phyloP scores from a whole-genome alignment of 2,329 filamentous ascomycete genomes.

The Aspergillus phoenicis region DNA sequence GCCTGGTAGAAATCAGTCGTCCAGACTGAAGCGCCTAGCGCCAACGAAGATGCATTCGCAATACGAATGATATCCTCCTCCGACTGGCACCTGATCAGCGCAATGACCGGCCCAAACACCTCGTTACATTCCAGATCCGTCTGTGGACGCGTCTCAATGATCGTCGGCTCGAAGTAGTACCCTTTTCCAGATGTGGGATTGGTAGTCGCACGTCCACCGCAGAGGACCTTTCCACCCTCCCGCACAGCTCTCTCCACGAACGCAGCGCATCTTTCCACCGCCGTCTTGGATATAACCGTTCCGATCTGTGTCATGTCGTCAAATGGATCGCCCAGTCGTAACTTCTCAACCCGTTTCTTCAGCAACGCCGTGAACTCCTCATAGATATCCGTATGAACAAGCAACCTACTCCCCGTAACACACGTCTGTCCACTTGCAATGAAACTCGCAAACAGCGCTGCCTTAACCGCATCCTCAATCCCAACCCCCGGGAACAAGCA shows the following conservation, averaged over 20 bases:
- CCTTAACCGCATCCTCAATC: constrained; percentile 33
- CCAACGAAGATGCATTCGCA: constrained; percentile 56
- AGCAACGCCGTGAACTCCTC: constrained; percentile 44
- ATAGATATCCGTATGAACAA: constrained; percentile 53
- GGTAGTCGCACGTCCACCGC: constrained; percentile 49
- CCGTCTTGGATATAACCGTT: constrained; percentile 57
- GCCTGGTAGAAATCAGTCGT: constrained; percentile 53
- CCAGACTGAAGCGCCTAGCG: constrained; percentile 55
- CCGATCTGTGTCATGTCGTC: constrained; percentile 66
- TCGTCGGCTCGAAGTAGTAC: constrained; percentile 54
- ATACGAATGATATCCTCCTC: constrained; percentile 52
- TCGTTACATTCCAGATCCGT: constrained; percentile 42
- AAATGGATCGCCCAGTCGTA: constrained; percentile 59
- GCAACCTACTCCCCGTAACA: constrained; percentile 57
- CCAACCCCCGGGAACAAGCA: constrained; percentile 38
- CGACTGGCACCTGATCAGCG: constrained; percentile 50
- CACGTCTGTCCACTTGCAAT: constrained; percentile 61
- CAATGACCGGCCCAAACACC: constrained; percentile 57
- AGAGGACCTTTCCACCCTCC: constrained; percentile 46
- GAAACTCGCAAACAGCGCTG: constrained; percentile 47
- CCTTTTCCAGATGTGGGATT: constrained; percentile 53
- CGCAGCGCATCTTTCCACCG: constrained; percentile 44
- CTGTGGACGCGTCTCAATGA: constrained; percentile 33
- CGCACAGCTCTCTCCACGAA: constrained; percentile 35
- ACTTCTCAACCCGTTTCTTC: constrained; percentile 52